phyloP scores from a whole-genome alignment of 2,329 filamentous ascomycete genomes.

The Beauveria sp. region DNA sequence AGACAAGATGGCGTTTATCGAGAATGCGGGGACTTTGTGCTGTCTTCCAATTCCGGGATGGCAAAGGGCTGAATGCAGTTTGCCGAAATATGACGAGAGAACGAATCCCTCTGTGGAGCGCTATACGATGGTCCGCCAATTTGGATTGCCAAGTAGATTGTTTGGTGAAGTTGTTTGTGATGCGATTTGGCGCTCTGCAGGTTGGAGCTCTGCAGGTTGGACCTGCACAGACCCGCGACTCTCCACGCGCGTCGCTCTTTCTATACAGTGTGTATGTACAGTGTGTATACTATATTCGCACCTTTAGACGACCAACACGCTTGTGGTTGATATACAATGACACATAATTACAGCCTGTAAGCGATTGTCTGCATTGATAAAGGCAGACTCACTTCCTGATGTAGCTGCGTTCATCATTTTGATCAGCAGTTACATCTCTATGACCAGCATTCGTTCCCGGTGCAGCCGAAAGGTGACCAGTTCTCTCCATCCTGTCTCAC shows the following conservation, averaged over 20 bases:
- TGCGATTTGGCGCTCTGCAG: neutral
- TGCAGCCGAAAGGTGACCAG: neutral
- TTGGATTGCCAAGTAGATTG: neutral
- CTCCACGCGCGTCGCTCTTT: neutral
- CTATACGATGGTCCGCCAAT: neutral
- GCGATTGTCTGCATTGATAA: too few species aligned
- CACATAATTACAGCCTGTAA: too few species aligned
- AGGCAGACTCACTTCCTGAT: too few species aligned
- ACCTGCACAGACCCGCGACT: neutral
- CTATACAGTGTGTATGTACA: neutral
- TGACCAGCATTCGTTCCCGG: conserved; percentile 1
- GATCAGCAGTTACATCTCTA: neutral
- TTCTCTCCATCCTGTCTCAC: conserved; percentile 8
- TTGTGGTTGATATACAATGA: too few species aligned
- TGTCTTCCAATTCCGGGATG: neutral
- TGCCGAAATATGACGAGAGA: neutral
- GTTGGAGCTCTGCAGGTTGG: neutral
- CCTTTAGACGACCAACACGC: neutral
- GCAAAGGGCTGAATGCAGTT: neutral
- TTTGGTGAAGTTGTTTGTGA: neutral
- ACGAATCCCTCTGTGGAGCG: neutral
- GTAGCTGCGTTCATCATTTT: neutral
- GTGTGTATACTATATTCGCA: neutral
- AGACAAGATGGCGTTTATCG: neutral
- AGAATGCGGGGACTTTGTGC: conserved; percentile 6